These are phyloP conservation scores for Pleurotus ostreatus DNA, from an alignment of 768 basidiomycete species.

Conservation along the genomic window DNA sequence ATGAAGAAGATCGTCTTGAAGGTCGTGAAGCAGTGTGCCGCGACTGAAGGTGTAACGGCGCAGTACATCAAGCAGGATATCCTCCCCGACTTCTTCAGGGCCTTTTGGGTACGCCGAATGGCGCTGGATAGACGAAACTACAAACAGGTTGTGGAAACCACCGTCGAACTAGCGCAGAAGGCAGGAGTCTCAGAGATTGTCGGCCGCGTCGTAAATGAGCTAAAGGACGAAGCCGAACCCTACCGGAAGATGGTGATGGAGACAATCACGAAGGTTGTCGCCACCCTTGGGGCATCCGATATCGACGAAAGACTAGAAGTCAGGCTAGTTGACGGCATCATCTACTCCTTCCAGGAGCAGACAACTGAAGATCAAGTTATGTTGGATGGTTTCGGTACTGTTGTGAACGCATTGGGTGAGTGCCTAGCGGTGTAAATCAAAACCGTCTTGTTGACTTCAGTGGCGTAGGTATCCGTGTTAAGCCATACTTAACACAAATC, in stretches of 20 bases:
- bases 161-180: conserved; percentile 97
- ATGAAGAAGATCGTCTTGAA: conserved; percentile 99
- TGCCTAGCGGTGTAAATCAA: background rate
- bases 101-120: conserved; percentile 99
- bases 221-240: conserved; percentile 88
- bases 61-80: conserved; percentile 97
- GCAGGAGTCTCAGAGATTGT: conserved; percentile 96
- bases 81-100: conserved; percentile 97
- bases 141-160: conserved; percentile 96
- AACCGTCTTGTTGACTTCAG: background rate
- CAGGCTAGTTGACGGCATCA: conserved; percentile 94
- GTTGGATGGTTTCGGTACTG: conserved; percentile 97
- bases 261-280: conserved; percentile 95
- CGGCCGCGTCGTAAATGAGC: conserved; percentile 79
- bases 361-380: conserved; percentile 99
- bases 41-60: conserved; percentile 96
- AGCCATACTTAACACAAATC: conserved; percentile 97
- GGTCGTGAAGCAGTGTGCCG: conserved; percentile 98
- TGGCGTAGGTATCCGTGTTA: conserved; percentile 71
- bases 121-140: conserved; percentile 96
- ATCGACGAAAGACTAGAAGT: conserved; percentile 95
- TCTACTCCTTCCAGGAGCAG: conserved; percentile 99
- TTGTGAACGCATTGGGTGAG: conserved; percentile 87
- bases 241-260: conserved; percentile 99
- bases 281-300: conserved; percentile 92